These are phyloP conservation scores for Kodamaea derodonti DNA, from an alignment of 1,139 yeast species.

Conservation along the genomic window DNA sequence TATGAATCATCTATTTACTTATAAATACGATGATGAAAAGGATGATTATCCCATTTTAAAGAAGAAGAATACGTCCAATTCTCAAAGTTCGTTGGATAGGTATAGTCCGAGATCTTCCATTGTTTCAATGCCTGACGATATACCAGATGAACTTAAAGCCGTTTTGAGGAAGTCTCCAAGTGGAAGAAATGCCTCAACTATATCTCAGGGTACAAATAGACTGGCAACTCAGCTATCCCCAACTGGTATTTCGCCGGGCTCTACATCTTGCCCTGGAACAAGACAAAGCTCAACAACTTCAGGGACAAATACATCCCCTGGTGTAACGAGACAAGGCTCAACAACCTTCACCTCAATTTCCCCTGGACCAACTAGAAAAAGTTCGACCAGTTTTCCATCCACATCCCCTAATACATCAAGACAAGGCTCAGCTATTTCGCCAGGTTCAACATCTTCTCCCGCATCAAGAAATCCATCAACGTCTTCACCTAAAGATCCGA, in stretches of 20 bases:
- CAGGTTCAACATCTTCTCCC: neutral
- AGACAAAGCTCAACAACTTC: neutral
- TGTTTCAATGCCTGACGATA: slow-evolving; percentile 8
- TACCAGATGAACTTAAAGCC: neutral
- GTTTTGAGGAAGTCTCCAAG: no score
- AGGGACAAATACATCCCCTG: neutral
- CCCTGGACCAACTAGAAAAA: neutral
- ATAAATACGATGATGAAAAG: slow-evolving; percentile 9
- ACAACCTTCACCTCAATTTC: neutral
- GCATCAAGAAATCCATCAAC: neutral
- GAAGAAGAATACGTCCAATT: slow-evolving; percentile 1
- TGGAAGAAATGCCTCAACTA: neutral
- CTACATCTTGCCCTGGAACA: no score
- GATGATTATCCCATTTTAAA: neutral
- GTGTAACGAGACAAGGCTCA: neutral
- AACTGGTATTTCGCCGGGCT: no score
- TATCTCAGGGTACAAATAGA: neutral
- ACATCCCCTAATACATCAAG: neutral
- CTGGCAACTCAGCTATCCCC: no score
- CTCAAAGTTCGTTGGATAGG: slow-evolving; percentile 10
- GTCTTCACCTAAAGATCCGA: neutral
- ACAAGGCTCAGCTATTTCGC: neutral
- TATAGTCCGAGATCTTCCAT: slow-evolving; percentile 17
- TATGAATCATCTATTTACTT: slow-evolving; percentile 9
- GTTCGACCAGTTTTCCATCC: slow-evolving; percentile 1